These are phyloP conservation scores for Eucalyptus melliodora DNA, from an alignment of 345 rosid genomes.

Conservation along the genomic window DNA sequence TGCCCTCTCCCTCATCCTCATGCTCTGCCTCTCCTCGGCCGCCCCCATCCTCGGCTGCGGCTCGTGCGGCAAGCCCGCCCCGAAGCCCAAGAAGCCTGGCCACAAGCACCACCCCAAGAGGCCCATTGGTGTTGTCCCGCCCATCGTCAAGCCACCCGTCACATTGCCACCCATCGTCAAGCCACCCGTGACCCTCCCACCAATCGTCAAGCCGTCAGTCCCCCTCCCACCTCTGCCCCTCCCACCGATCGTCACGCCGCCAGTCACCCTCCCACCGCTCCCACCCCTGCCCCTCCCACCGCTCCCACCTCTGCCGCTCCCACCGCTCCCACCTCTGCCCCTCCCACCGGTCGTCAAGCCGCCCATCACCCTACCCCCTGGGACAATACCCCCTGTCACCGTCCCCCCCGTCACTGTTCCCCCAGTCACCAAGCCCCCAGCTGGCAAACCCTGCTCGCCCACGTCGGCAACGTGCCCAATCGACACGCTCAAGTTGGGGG, in stretches of 20 bases:
- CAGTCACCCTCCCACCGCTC: conserved; percentile 3
- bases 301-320: neutral
- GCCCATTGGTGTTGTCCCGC: neutral
- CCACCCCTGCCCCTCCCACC: no score
- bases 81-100: conserved; percentile 16
- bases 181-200: neutral
- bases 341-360: conserved; percentile 11
- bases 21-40: conserved; percentile 43
- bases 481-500: conserved; percentile 76
- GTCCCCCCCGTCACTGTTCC: conserved; percentile 8
- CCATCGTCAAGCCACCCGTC: conserved; percentile 13
- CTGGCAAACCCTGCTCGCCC: conserved; percentile 6
- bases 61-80: conserved; percentile 27
- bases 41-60: conserved; percentile 48
- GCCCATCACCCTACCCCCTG: conserved; percentile 16
- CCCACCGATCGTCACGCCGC: conserved; percentile 6
- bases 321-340: conserved; percentile 8
- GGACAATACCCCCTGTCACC: conserved; percentile 2
- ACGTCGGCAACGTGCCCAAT: conserved; percentile 51
- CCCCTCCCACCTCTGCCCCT: conserved; percentile 8
- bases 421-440: conserved; percentile 13
- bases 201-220: conserved; percentile 9
- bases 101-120: neutral
- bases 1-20: conserved; percentile 40
- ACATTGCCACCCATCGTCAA: no score